These are phyloP conservation scores for Aleurites moluccanus DNA, from an alignment of 441 rosid genomes.

Conservation along the genomic window DNA sequence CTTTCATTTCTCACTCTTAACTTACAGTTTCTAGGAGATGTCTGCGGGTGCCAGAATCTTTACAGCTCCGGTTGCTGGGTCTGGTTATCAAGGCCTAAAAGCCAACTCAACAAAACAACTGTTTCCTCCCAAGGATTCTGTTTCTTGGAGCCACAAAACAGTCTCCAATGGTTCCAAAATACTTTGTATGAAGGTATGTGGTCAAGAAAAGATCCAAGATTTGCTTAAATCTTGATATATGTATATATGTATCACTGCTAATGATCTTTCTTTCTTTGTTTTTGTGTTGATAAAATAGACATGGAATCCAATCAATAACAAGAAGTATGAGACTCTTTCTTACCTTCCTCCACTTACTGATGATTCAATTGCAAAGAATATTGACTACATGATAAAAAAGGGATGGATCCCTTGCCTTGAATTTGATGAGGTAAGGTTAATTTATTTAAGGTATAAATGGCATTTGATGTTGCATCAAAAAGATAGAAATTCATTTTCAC, in stretches of 20 bases:
- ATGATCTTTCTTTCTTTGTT: not conserved
- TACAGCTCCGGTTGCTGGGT: conserved; percentile 30
- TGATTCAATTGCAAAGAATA: conserved; percentile 55
- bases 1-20: not conserved
- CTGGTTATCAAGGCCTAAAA: conserved; percentile 37
- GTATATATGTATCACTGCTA: not conserved
- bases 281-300: conserved; percentile 36
- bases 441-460: not conserved
- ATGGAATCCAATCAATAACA: conserved; percentile 70
- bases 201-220: not conserved
- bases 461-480: too few species aligned
- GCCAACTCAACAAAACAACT: conserved; percentile 25
- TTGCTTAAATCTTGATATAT: not conserved
- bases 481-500: too few species aligned
- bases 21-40: conserved; percentile 28
- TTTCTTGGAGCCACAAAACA: conserved; percentile 42
- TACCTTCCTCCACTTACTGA: conserved; percentile 66
- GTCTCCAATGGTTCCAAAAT: conserved; percentile 53
- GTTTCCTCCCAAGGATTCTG: conserved; percentile 32
- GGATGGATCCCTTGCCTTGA: conserved; percentile 76
- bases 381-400: conserved; percentile 59
- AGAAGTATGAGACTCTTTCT: conserved; percentile 65
- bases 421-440: conserved; percentile 58
- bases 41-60: conserved; percentile 41
- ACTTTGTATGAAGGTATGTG: conserved; percentile 54